phyloP scores from a whole-genome alignment of 129 eudicot genomes.

The Helichrysum umbraculigerum region DNA sequence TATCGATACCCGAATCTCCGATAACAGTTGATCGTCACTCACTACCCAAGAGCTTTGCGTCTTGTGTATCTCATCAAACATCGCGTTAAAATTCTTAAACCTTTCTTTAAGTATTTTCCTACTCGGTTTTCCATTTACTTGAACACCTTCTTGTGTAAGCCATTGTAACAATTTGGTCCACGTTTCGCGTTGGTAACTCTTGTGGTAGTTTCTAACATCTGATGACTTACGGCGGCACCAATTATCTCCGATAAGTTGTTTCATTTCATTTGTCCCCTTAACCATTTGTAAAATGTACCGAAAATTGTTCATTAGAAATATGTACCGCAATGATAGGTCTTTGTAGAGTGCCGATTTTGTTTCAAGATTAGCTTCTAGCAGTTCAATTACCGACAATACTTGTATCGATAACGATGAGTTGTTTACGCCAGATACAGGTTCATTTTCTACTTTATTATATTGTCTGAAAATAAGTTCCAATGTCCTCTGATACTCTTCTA shows the following conservation, averaged over 20 bases:
- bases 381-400: constrained; percentile 44
- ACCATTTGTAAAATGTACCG: constrained; percentile 66
- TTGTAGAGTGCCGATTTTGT: constrained; percentile 56
- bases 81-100: constrained; percentile 60
- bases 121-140: constrained; percentile 56
- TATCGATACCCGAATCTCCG: constrained; percentile 77
- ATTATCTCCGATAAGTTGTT: constrained; percentile 55
- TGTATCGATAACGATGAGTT: constrained; percentile 45
- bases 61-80: constrained; percentile 83
- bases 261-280: constrained; percentile 56
- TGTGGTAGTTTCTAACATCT: constrained; percentile 72
- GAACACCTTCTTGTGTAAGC: constrained; percentile 61
- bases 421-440: background rate
- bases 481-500: constrained; percentile 58
- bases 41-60: constrained; percentile 81
- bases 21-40: constrained; percentile 72
- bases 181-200: constrained; percentile 81
- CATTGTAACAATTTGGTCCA: constrained; percentile 60
- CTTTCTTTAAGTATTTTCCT: constrained; percentile 59
- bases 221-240: constrained; percentile 74
- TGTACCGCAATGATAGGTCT: constrained; percentile 56
- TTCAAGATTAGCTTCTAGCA: constrained; percentile 58
- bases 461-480: constrained; percentile 48
- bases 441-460: constrained; percentile 16
- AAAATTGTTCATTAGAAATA: constrained; percentile 87